Evolutionary conservation across 345 rosid species (phyloP).

Genomic region (Salix viminalis): DNA sequence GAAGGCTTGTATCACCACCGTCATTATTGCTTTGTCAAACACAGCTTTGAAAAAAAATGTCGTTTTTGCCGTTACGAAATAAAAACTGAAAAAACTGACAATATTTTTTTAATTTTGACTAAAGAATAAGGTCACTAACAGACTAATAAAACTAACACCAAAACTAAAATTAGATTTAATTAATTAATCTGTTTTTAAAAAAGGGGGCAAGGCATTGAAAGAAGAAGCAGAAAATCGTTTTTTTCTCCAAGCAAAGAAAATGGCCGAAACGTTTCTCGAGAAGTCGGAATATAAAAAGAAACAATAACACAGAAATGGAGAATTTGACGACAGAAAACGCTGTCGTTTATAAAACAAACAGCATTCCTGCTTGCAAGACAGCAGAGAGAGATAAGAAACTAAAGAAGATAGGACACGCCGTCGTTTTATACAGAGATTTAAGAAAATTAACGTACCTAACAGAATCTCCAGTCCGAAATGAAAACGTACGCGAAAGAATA

Average conservation of each 20-base stretch:
- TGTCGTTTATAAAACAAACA: not conserved
- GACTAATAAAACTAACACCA: too few relatives aligned
- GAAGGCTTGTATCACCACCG: slow-evolving; percentile 8
- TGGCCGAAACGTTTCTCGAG: too few relatives aligned
- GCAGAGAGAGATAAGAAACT: not conserved
- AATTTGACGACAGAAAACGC: not conserved
- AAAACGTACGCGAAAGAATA: slow-evolving; percentile 8
- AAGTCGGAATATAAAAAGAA: too few relatives aligned
- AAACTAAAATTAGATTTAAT: too few relatives aligned
- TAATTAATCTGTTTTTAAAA: too few relatives aligned
- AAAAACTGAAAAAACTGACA: slow-evolving; percentile 22
- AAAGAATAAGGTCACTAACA: not conserved
- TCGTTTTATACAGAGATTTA: not conserved
- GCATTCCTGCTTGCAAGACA: not conserved
- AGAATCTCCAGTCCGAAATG: slow-evolving; percentile 2
- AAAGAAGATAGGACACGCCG: not conserved
- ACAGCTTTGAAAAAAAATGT: slow-evolving; percentile 17
- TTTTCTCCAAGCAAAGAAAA: too few relatives aligned
- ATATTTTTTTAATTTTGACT: not conserved
- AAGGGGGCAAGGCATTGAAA: too few relatives aligned
- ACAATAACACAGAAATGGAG: not conserved
- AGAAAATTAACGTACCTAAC: slow-evolving; percentile 10
- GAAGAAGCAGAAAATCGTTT: too few relatives aligned
- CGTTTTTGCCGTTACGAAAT: slow-evolving; percentile 14
- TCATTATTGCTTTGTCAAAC: slow-evolving; percentile 21